These are phyloP conservation scores for Rhytidhysteron rufulum DNA, from an alignment of 2,329 filamentous ascomycete species.

Conservation along the genomic window DNA sequence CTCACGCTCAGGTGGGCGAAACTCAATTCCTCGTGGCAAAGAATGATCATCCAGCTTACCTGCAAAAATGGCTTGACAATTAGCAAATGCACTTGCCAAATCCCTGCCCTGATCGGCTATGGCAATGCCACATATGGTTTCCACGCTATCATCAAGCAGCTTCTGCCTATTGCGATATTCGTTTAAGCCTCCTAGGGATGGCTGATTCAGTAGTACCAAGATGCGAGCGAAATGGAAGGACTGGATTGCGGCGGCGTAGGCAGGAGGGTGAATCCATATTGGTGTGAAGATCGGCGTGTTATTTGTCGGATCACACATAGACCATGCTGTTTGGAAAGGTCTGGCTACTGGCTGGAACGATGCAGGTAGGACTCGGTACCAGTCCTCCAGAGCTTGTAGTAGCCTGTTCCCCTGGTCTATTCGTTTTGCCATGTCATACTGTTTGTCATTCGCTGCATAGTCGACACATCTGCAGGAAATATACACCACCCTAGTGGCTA, in stretches of 20 bases:
- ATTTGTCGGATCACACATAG: not conserved
- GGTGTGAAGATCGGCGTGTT: constrained; percentile 40
- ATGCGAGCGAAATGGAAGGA: constrained; percentile 48
- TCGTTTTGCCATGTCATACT: constrained; percentile 31
- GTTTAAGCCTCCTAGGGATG: constrained; percentile 42
- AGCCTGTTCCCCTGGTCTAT: constrained; percentile 41
- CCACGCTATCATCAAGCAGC: constrained; percentile 38
- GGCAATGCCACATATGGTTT: constrained; percentile 46
- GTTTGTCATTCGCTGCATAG: constrained; percentile 49
- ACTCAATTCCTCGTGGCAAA: too few relatives aligned
- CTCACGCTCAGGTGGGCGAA: too few relatives aligned
- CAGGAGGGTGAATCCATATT: constrained; percentile 50
- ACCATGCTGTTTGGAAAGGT: too few relatives aligned
- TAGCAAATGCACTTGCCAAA: constrained; percentile 5
- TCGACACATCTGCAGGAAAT: constrained; percentile 53
- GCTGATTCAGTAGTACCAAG: constrained; percentile 47
- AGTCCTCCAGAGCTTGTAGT: constrained; percentile 44
- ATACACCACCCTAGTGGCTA: constrained; percentile 49
- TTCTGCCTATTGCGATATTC: constrained; percentile 41
- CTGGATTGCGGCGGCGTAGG: constrained; percentile 45
- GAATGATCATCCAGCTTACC: too few relatives aligned
- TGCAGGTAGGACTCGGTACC: constrained; percentile 36
- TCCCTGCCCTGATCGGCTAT: constrained; percentile 30
- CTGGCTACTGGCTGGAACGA: constrained; percentile 38
- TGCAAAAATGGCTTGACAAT: constrained; percentile 26